Base-by-base conservation (phyloP, 805 yeast genomes). In the Kodamaea laetipori region DNA sequence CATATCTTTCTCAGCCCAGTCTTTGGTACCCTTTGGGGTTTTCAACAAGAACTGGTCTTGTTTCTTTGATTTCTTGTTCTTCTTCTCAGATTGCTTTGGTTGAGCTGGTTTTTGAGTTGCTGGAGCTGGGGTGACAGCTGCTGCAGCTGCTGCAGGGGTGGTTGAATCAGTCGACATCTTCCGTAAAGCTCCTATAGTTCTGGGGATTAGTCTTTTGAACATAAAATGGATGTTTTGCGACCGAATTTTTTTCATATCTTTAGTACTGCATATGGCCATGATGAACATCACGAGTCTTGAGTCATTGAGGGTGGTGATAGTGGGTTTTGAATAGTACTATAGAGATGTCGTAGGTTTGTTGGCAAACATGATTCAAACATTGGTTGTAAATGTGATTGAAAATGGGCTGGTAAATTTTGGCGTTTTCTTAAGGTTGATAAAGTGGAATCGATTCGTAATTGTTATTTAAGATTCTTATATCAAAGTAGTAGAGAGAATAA, bases 1-100 rank as follows among this genome's bases (percentile, higher is more conserved):
- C 98, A 94, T 94, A 64, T 94, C 99, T 63, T 86, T 85, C 57
- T 94, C 99, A 50, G 96, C 88, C 99, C 99, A 94, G 66, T 94
- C 99, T 66, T 90, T 90, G 54, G 98, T 71, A 51, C 99, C 99
- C 65, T 94, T 94, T 40, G 99, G 98, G 34, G 95, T 89, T 67
- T 94, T 94, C 61, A 94, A 74, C 49, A 86, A 80, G 63, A 87
- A 90, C 53, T 80, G 82, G 48, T 79, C 79, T 31, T 49, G 54
- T 47, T 73, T 67, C 60, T 74, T 74, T 39, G 70, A 61, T 52
- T 66, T 67, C 47, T 63, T 65, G 26, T 41, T 49, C 36, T 50
- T 33, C 36, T 55, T 52, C 39, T 34, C 44, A 21, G 43, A 41
- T 1, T 49, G 45, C 28, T 35, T 21, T 21, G 24, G 24, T 21